A percentile compares a stretch with the other conserved stretches of the same genome.
Evolutionary conservation across 345 rosid species (phyloP).

Genomic region (Acer negundo): DNA sequence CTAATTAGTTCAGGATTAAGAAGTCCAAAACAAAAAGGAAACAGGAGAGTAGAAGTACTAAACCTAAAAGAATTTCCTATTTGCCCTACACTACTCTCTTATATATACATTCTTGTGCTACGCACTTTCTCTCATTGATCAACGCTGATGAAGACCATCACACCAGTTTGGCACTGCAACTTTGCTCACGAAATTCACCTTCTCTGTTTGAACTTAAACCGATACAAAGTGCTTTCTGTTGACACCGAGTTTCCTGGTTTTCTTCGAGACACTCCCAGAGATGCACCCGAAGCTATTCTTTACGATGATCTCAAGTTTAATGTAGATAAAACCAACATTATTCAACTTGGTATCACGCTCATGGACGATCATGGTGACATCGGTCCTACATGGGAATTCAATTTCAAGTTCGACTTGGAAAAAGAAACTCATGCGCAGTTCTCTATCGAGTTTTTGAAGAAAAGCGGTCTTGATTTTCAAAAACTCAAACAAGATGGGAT

Average conservation of each 20-base stretch:
- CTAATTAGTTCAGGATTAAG: too few relatives aligned
- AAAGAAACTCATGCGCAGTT: neutral
- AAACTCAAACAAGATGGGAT: neutral
- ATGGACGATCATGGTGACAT: neutral
- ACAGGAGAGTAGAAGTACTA: too few relatives aligned
- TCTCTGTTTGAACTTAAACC: neutral
- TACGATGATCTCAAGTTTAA: constrained; percentile 6
- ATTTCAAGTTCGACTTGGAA: neutral
- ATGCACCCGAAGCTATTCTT: neutral
- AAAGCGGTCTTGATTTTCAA: neutral
- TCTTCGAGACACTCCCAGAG: constrained; percentile 1
- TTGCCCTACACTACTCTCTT: too few relatives aligned
- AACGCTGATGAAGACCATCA: too few relatives aligned
- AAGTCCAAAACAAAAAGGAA: too few relatives aligned
- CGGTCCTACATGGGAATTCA: neutral
- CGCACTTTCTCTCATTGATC: too few relatives aligned
- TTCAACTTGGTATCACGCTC: constrained; percentile 8
- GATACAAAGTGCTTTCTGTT: neutral
- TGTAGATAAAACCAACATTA: neutral
- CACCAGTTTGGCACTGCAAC: neutral
- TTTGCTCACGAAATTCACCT: neutral
- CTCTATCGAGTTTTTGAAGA: neutral
- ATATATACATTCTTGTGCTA: too few relatives aligned
- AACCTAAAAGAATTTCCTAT: too few relatives aligned
- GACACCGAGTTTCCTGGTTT: constrained; percentile 14